Evolutionary conservation across 371 early-diverging fungal genomes (phyloP), one percentile per base, ranked within the genome.

Genomic region (Nematocida major): DNA sequence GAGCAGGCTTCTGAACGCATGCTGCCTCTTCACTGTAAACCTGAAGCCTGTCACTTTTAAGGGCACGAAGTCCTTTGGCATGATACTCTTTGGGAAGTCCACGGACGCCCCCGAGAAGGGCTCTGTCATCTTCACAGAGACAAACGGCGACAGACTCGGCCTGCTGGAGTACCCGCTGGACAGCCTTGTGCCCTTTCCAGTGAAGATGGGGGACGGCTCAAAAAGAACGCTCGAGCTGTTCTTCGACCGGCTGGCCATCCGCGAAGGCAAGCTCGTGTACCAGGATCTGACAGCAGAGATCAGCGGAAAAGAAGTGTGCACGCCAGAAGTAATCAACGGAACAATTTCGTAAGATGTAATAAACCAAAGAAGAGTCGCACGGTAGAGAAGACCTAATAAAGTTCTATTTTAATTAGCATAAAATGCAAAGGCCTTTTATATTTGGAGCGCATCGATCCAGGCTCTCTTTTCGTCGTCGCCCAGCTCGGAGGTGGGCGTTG

Each of bases 51-150:
- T 51, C 50, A 81, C 81, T 34, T 76, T 86, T 32, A 63, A 78
- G 40, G 82, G 81, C 32, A 66, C 67, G 15, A 65, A 67, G 40
- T 80, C 80, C 20, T 67, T 80, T 38, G 86, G 85, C 45, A 86
- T 86, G 84, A 86, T 86, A 43, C 50, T 85, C 11, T 83, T 82
- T 80, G 85, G 48, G 1, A 83, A 70, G 43, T 63, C 67, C 30
- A 59, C 53, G 11, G 73, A 80, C 48, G 78, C 43, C 43, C 36
- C 30, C 57, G 82, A 68, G 67, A 81, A 82, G 82, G 85, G 83
- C 66, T 36, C 76, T n/a, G 62, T 61, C 3, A 50, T 73, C 7
- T 73, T 73, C 34, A 63, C 76, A 1, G 45, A 63, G 18, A 51
- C 5, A 5, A 32, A 39, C 36, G 76, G 76, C 32, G 11, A 63